Base-by-base conservation (phyloP, 768 basidiomycete species). In the Amylocystis lapponica region DNA sequence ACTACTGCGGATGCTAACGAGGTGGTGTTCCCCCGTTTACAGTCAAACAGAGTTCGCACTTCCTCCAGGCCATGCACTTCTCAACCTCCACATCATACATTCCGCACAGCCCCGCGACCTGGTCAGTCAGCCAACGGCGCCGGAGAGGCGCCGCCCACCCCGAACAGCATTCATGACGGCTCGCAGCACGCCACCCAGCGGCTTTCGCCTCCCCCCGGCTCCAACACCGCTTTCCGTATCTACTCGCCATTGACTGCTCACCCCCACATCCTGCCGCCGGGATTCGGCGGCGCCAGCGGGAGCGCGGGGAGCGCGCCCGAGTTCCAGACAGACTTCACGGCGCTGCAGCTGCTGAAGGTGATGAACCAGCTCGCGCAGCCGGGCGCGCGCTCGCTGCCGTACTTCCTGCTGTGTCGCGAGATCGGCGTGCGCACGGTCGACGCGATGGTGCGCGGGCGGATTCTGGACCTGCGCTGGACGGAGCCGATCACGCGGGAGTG, bases 21-120 rank as follows among this genome's bases (percentile, higher is more conserved):
- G 17, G 21, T 37, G 2, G 20, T 7, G 3, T 10, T 2, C n/a
- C n/a, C n/a, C n/a, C 29, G 12, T 34, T 21, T 20, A 17, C 50
- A 89, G 86, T 88, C 59, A 81, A 80, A 53, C 81, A 85, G 53
- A 80, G 81, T 45, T 86, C 86, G 0, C 84, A 86, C 55, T 91
- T 88, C 66, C 74, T 91, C 19, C 89, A 91, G 65, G 89, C 89
- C 85, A 91, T 46, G 73, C 86, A 1, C 68, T 88, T 1, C 74
- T 92, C 43, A 91, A 92, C 51, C 75, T 92, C 12, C 89, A 92
- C 58, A 84, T 92, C 59, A 86, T 92, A 40, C 87, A 91, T 53
- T 83, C 86, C 2, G 82, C 83, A 2, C 84, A 88, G 56, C 73
- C 0, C 60, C 62, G 3, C 59, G 59, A 17, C 54, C 56, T 30